phyloP scores from a whole-genome alignment of 2,329 filamentous ascomycete species.

The Trichophaea hybrida region DNA sequence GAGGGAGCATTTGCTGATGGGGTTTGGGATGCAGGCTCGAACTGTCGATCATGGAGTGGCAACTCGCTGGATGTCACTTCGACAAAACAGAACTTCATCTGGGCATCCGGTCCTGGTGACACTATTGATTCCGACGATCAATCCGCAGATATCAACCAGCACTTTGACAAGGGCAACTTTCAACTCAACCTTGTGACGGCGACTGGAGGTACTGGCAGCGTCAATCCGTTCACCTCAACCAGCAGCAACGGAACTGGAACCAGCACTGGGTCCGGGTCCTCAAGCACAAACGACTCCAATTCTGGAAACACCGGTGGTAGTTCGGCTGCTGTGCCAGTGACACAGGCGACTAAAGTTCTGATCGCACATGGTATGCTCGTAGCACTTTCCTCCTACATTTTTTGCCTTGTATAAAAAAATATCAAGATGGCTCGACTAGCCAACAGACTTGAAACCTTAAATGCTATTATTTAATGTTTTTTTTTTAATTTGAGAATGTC shows the following conservation, averaged over 20 bases:
- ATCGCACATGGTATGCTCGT: constrained; percentile 26
- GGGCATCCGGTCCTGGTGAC: constrained; percentile 39
- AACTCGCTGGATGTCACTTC: constrained; percentile 35
- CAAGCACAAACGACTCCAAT: constrained; percentile 16
- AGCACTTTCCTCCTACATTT: neutral
- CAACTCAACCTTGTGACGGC: constrained; percentile 37
- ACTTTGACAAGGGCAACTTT: constrained; percentile 37
- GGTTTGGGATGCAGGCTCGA: constrained; percentile 30
- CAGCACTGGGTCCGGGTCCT: constrained; percentile 31
- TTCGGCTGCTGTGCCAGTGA: constrained; percentile 13
- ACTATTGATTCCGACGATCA: constrained; percentile 35
- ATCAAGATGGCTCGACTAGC: neutral
- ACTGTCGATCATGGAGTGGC: constrained; percentile 38
- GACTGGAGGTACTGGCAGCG: constrained; percentile 30
- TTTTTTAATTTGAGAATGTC: neutral
- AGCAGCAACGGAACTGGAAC: neutral
- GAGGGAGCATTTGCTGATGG: neutral
- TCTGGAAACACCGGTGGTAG: constrained; percentile 14
- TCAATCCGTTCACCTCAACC: constrained; percentile 39
- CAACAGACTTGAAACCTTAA: neutral
- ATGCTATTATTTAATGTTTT: neutral
- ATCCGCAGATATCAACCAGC: constrained; percentile 34
- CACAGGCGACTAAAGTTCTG: constrained; percentile 23
- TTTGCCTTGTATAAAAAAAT: neutral
- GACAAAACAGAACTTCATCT: constrained; percentile 38